Conservation (phyloP, 805 yeast genomes). For the Nakazawaea wyomingensis region DNA sequence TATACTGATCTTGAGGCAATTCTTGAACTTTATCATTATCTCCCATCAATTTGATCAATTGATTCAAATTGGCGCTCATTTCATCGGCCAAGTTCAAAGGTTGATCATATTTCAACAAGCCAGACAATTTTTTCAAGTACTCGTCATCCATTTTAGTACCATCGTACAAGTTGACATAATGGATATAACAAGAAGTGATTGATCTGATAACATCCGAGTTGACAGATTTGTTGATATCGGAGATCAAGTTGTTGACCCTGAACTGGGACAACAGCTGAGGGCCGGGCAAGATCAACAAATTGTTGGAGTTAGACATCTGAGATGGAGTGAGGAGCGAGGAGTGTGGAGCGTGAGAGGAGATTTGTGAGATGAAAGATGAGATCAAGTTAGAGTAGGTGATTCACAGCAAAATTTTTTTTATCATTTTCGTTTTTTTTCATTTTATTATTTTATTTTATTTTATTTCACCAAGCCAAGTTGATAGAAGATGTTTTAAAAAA, state of each 20-base stretch:
- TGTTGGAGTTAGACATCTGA: background rate
- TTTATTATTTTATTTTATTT: too few species aligned
- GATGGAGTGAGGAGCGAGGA: too few species aligned
- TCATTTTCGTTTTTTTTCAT: too few species aligned
- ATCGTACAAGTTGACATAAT: constrained; percentile 64
- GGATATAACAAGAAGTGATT: constrained; percentile 72
- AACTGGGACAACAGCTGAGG: constrained; percentile 86
- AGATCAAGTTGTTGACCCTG: constrained; percentile 68
- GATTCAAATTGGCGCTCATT: constrained; percentile 16
- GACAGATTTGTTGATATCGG: constrained; percentile 68
- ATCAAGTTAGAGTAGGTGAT: too few species aligned
- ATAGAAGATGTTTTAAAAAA: too few species aligned
- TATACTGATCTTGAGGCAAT: constrained; percentile 40
- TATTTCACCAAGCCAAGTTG: too few species aligned
- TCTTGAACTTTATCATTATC: constrained; percentile 22
- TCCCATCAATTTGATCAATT: constrained; percentile 25
- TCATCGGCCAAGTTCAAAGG: constrained; percentile 50
- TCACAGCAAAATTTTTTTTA: too few species aligned
- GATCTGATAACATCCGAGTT: constrained; percentile 62
- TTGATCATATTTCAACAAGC: constrained; percentile 70
- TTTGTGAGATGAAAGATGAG: too few species aligned
- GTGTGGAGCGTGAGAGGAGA: too few species aligned
- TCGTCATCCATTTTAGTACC: constrained; percentile 28
- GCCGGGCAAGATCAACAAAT: constrained; percentile 64
- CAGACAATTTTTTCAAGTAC: constrained; percentile 45